Evolutionary conservation across 192 early-diverging fungal genomes (phyloP).

Genomic region (Thamnidium elegans): DNA sequence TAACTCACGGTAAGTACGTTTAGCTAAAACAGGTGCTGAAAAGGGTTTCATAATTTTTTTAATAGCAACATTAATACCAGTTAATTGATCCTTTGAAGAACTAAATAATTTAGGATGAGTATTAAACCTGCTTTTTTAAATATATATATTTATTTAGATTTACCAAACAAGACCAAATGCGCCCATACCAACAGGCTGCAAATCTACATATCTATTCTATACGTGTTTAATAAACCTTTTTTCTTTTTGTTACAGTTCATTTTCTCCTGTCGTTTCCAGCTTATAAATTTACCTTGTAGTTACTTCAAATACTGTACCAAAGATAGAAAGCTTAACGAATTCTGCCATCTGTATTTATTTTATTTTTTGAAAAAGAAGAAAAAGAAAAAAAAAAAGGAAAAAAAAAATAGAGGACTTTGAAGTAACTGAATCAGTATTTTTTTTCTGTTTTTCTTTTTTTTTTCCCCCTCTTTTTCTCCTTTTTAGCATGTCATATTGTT

Average conservation of each 20-base stretch:
- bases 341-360: constrained; percentile 51
- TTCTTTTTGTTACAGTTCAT: not conserved
- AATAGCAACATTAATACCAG: constrained; percentile 81
- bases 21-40: constrained; percentile 86
- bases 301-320: constrained; percentile 83
- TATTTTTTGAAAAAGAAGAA: not conserved
- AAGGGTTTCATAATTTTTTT: constrained; percentile 98
- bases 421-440: too few species aligned
- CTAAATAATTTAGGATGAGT: constrained; percentile 34
- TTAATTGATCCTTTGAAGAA: constrained; percentile 87
- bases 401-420: not conserved
- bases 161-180: constrained; percentile 98
- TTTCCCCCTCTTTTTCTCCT: too few species aligned
- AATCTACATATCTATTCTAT: constrained; percentile 73
- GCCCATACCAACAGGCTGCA: constrained; percentile 95
- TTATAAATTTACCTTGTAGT: constrained; percentile 56
- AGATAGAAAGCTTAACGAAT: constrained; percentile 74
- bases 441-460: not conserved
- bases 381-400: not conserved
- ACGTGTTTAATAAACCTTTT: not conserved
- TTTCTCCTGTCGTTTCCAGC: too few species aligned
- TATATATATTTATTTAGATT: constrained; percentile 16
- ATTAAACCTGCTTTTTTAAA: not conserved
- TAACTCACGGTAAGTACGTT: constrained; percentile 94
- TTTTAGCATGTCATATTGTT: not conserved